These are phyloP conservation scores for Epichloe gansuensis DNA, from an alignment of 2,329 filamentous ascomycete genomes.

Conservation along the genomic window DNA sequence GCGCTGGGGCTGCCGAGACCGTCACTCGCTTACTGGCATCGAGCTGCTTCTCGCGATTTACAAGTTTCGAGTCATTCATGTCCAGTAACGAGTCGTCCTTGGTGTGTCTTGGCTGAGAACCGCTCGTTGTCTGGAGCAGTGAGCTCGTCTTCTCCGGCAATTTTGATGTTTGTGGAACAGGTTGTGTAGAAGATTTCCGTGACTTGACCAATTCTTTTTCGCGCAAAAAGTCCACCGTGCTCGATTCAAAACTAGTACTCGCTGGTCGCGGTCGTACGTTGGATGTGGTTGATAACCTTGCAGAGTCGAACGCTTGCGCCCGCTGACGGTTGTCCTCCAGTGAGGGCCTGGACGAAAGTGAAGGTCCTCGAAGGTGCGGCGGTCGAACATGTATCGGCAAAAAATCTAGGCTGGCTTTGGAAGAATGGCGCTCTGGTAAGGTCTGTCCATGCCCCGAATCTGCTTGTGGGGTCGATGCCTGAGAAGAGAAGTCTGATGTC, in stretches of 20 bases:
- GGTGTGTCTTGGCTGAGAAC: neutral
- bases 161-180: neutral
- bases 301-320: slow-evolving; percentile 10
- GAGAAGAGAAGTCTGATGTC: slow-evolving; percentile 49
- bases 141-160: neutral
- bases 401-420: neutral
- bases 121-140: neutral
- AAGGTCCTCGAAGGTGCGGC: slow-evolving; percentile 12
- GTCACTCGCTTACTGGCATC: slow-evolving; percentile 55
- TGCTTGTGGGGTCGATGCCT: slow-evolving; percentile 20
- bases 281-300: slow-evolving; percentile 19
- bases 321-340: slow-evolving; percentile 12
- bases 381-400: slow-evolving; percentile 12
- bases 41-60: slow-evolving; percentile 32
- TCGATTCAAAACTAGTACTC: slow-evolving; percentile 74
- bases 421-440: neutral
- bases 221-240: slow-evolving; percentile 62
- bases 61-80: slow-evolving; percentile 52
- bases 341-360: slow-evolving; percentile 10
- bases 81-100: slow-evolving; percentile 57
- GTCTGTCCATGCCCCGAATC: slow-evolving; percentile 10
- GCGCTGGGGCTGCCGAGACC: slow-evolving; percentile 56
- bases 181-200: slow-evolving; percentile 16
- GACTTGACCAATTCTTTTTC: slow-evolving; percentile 50
- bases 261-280: slow-evolving; percentile 51